Percentiles rank a stretch among this genome's conserved stretches.
phyloP scores from a whole-genome alignment of 2,329 filamentous ascomycete genomes.

The Sporothrix brunneoviolacea region DNA sequence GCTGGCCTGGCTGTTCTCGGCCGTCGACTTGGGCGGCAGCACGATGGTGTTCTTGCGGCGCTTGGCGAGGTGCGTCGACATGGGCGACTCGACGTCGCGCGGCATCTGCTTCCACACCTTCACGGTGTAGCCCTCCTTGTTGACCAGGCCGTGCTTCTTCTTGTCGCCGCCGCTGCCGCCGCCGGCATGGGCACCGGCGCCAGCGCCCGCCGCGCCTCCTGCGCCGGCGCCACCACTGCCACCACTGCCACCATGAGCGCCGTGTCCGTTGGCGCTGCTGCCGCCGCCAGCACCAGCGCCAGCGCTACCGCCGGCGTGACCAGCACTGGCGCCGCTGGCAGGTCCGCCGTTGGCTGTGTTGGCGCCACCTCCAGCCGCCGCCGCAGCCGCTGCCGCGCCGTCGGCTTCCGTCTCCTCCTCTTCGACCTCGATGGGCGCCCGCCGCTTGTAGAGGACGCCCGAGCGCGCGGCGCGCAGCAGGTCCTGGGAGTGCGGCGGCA shows the following conservation, averaged over 20 bases:
- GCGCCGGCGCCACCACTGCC: background rate
- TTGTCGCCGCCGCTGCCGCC: background rate
- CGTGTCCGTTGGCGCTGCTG: background rate
- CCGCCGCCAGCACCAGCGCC: background rate
- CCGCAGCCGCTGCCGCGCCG: background rate
- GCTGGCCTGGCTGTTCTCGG: slow-evolving; percentile 25
- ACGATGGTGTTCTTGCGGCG: slow-evolving; percentile 56
- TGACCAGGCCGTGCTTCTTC: slow-evolving; percentile 37
- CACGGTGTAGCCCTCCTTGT: slow-evolving; percentile 41
- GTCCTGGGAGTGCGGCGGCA: slow-evolving; percentile 74
- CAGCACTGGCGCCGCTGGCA: no score
- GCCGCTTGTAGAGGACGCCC: slow-evolving; percentile 67
- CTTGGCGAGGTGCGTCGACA: slow-evolving; percentile 52
- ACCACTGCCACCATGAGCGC: no score
- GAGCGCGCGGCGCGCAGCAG: slow-evolving; percentile 75
- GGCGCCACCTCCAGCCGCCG: background rate
- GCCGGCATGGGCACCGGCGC: background rate
- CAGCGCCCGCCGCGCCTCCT: background rate
- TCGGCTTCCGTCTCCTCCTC: slow-evolving; percentile 42
- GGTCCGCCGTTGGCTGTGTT: slow-evolving; percentile 16
- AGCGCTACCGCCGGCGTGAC: slow-evolving; percentile 32
- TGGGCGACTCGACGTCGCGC: slow-evolving; percentile 48
- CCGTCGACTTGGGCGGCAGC: slow-evolving; percentile 42
- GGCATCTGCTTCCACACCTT: slow-evolving; percentile 57
- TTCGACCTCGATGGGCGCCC: slow-evolving; percentile 54